These are phyloP conservation scores for Talaromyces sp. DNA, from an alignment of 2,329 filamentous ascomycete genomes.

Conservation along the genomic window DNA sequence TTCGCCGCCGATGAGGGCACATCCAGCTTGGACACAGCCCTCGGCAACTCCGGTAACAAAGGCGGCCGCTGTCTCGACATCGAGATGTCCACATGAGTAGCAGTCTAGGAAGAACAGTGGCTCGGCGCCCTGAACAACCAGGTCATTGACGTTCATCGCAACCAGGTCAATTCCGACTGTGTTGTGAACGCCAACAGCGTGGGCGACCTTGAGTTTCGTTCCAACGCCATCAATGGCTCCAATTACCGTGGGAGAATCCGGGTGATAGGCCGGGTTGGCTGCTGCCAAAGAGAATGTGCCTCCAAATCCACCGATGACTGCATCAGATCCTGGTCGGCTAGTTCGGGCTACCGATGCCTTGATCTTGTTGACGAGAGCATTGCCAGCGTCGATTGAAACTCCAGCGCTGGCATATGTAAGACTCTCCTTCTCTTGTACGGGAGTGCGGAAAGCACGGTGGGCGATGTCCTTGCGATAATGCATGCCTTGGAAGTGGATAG, in stretches of 20 bases:
- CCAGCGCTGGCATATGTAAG: constrained; percentile 92
- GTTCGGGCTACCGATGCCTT: constrained; percentile 85
- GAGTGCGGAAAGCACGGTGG: constrained; percentile 51
- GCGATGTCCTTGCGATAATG: constrained; percentile 93
- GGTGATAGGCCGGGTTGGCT: constrained; percentile 64
- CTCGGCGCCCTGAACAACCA: constrained; percentile 91
- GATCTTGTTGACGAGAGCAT: constrained; percentile 86
- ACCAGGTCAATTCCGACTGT: constrained; percentile 96
- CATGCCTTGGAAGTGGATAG: constrained; percentile 80
- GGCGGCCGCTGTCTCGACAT: constrained; percentile 68
- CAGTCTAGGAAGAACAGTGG: constrained; percentile 97
- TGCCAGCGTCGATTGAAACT: constrained; percentile 90
- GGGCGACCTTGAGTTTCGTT: constrained; percentile 94
- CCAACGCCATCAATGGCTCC: constrained; percentile 94
- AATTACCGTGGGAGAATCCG: constrained; percentile 72
- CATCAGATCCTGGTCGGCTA: constrained; percentile 77
- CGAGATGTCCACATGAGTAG: constrained; percentile 86
- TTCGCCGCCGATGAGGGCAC: constrained; percentile 91
- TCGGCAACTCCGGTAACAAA: constrained; percentile 88
- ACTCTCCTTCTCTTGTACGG: constrained; percentile 18
- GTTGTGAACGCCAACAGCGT: constrained; percentile 81
- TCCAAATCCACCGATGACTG: constrained; percentile 91
- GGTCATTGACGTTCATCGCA: constrained; percentile 98
- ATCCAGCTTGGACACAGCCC: constrained; percentile 78
- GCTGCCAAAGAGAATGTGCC: constrained; percentile 73